Evolutionary conservation across 2,329 filamentous ascomycete species (phyloP), one percentile per base, ranked within the genome.

Genomic region (Nakataea oryzae): DNA sequence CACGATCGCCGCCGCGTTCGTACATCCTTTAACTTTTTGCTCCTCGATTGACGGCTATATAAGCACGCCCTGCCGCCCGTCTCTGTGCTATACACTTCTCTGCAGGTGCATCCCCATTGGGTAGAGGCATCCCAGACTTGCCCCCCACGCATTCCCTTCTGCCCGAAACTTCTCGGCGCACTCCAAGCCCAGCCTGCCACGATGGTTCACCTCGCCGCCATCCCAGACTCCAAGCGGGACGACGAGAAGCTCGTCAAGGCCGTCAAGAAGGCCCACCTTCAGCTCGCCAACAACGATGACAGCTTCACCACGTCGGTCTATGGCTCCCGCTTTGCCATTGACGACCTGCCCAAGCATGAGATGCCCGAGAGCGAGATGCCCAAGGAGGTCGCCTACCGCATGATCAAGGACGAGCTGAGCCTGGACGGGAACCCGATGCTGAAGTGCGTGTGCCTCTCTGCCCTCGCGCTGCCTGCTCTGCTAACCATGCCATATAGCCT

Each of bases 321-420:
- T 72, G 93, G 93, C 71, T 93, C 89, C 65, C 85, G 82, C 66
- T 97, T 91, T 72, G 93, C 93, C 27, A 83, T 84, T 34, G 79
- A 89, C 71, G 91, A 96, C 70, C 80, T 97, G 55, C 92, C 93
- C 30, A 85, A 83, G 71, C 80, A 89, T 71, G 88, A 92, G 77
- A 97, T 97, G 85, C 92, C 93, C 1, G 91, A 96, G 69, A 70
- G 77, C 26, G 90, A 96, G 76, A 96, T 97, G 93, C 93, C 93
- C 57, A 86, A 85, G 68, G 90, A 96, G 67, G 84, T 96, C 61
- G 93, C 93, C n/a, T 96, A 97, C 75, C 88, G 92, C 59, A 89
- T 97, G 90, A 97, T 97, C 81, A 93, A 91, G 79, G 93, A 97
- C 73, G 91, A 96, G 71, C 80, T 97, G 66, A 95, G 90, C 66